A percentile compares a stretch with the other conserved stretches of the same genome.
Conservation (phyloP, 495 filamentous ascomycete species). For the Neurospora sp. region DNA sequence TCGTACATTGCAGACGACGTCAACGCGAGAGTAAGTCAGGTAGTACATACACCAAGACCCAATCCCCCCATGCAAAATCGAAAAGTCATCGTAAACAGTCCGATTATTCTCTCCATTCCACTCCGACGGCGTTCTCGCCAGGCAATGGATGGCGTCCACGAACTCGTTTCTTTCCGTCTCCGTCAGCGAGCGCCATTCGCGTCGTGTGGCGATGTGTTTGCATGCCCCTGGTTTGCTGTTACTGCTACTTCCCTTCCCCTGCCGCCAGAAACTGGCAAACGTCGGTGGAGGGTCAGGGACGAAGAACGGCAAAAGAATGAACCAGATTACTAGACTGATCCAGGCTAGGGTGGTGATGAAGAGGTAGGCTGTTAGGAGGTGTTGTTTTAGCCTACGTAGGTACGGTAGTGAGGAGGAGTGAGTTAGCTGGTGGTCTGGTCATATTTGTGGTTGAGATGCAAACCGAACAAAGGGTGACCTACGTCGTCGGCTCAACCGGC, state of each 20-base stretch:
- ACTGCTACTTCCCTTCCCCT: not conserved
- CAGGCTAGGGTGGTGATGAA: not conserved
- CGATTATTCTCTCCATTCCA: not conserved
- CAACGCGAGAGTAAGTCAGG: too few relatives aligned
- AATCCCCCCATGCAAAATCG: not conserved
- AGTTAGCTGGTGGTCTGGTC: not conserved
- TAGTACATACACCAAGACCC: not conserved
- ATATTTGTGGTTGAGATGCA: not conserved
- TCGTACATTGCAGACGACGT: too few relatives aligned
- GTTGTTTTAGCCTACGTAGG: not conserved
- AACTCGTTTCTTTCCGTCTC: not conserved
- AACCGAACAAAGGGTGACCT: too few relatives aligned
- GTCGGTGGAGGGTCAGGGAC: not conserved
- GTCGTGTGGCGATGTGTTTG: not conserved
- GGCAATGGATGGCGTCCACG: not conserved
- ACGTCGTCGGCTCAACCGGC: not conserved
- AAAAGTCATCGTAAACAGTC: conserved; percentile 1
- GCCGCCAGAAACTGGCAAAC: not conserved
- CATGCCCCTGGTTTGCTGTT: not conserved
- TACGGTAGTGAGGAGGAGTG: not conserved
- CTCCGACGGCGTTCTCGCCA: not conserved
- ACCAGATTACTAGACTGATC: not conserved
- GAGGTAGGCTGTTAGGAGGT: not conserved
- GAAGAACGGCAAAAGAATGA: not conserved
- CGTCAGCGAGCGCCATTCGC: not conserved